phyloP scores from a whole-genome alignment of 805 yeast genomes.

The Komagataella phaffii region DNA sequence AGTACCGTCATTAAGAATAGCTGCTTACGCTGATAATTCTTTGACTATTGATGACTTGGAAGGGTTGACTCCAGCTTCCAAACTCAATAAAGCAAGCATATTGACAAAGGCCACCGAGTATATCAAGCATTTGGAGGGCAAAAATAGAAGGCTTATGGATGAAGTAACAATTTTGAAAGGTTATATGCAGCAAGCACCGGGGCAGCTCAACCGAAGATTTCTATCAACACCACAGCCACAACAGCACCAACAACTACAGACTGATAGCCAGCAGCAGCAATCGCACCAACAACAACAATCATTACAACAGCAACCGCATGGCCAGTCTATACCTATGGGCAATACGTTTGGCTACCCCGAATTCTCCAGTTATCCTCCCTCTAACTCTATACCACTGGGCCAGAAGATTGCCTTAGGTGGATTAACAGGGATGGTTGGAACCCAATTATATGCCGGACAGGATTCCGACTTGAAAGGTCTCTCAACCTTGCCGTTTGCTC shows the following conservation, averaged over 20 bases:
- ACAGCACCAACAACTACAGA: slow-evolving; percentile 2
- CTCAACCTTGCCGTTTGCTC: slow-evolving; percentile 11
- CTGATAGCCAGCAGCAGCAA: neutral
- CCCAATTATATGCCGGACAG: slow-evolving; percentile 13
- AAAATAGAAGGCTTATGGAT: slow-evolving; percentile 33
- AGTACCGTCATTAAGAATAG: slow-evolving; percentile 56
- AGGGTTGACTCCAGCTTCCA: slow-evolving; percentile 64
- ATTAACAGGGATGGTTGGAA: slow-evolving; percentile 19
- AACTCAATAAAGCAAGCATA: slow-evolving; percentile 68
- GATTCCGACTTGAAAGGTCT: slow-evolving; percentile 11
- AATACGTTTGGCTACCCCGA: neutral
- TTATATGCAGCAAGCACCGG: neutral
- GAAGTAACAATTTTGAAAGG: slow-evolving; percentile 37
- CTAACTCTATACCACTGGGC: slow-evolving; percentile 8
- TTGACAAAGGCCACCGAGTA: slow-evolving; percentile 72
- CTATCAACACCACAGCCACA: slow-evolving; percentile 1
- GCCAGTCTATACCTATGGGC: neutral
- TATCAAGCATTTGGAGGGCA: slow-evolving; percentile 54
- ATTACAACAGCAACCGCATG: slow-evolving; percentile 2
- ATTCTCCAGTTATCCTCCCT: slow-evolving; percentile 1
- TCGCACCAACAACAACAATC: slow-evolving; percentile 5
- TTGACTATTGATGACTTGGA: slow-evolving; percentile 37
- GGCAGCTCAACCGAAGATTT: slow-evolving; percentile 2
- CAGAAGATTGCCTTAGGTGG: slow-evolving; percentile 19
- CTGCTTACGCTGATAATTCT: slow-evolving; percentile 29